Base-by-base conservation (phyloP, 2,329 filamentous ascomycete species). In the Penicillium glabrum region DNA sequence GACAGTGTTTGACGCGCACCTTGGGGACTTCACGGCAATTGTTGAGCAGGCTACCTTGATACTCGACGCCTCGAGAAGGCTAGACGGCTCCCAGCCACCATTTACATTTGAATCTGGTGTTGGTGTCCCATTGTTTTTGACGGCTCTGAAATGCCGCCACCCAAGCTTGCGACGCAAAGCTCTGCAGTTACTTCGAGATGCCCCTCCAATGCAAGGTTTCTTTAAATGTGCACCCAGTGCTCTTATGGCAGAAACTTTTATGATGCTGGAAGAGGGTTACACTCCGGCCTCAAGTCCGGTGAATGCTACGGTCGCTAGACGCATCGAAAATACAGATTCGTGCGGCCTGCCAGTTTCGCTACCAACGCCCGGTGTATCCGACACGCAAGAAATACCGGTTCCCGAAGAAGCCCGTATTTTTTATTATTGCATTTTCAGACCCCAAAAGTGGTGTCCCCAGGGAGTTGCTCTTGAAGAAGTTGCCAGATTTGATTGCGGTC, bases 381-480 rank as follows among this genome's bases (percentile, higher is more conserved):
- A 23, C 16, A 33, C 21, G 19, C 51, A 33, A 14, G 31, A 14
- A 33, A 11, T 3, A 8, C 13, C 49, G 27, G 56, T 67, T 4
- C 64, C 66, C 0, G 60, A 65, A 54, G 65, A 66, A 35, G 67
- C 65, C 14, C 69, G 69, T 3, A 59, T 73, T 23, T 53, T 48
- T 16, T 62, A 61, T 0, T 58, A 65, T 43, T 56, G 58, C 21
- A 50, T 69, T 10, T 70, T 73, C 45, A 53, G 56, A 19, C 54
- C 59, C 21, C 13, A 44, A 11, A 52, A 64, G 26, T 54, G 58
- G 9, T 39, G 56, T 45, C 62, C 65, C 21, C 52, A 49, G 1
- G 53, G 46, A 6, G 53, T 61, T 5, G 49, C 16, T 2, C 53
- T 61, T n/a, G 48, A 54, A 23, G 62, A 67, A 9, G 43, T 69